A percentile compares a stretch with the other conserved stretches of the same genome.
Evolutionary conservation across 2,329 filamentous ascomycete genomes (phyloP).

Genomic region (Ploettnerulaceae sp.): DNA sequence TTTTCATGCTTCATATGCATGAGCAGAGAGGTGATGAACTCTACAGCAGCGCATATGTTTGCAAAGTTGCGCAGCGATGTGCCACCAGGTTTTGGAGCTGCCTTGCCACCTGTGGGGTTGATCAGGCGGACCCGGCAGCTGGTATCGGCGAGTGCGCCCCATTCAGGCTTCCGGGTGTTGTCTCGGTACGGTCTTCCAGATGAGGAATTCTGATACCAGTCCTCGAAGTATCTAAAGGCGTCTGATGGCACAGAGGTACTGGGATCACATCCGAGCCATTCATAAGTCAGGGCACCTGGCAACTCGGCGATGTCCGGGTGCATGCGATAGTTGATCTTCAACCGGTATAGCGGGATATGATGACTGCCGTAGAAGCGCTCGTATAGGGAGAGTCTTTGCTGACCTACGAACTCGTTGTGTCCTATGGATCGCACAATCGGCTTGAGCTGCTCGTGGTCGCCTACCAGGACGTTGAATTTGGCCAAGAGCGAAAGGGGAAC

Average conservation of each 20-base stretch:
- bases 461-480: constrained; percentile 3
- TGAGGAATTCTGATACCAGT: constrained; percentile 1
- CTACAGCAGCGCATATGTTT: constrained; percentile 11
- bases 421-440: background rate
- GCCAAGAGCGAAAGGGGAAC: constrained; percentile 1
- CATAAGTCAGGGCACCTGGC: constrained; percentile 9
- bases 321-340: constrained; percentile 18
- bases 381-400: constrained; percentile 7
- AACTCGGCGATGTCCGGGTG: constrained; percentile 12
- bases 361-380: background rate
- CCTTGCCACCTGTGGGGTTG: background rate
- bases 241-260: background rate
- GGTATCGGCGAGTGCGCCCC: background rate
- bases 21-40: constrained; percentile 5
- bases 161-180: background rate
- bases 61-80: constrained; percentile 13
- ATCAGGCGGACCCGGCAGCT: constrained; percentile 3
- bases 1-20: background rate
- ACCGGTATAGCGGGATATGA: constrained; percentile 2
- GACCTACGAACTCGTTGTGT: constrained; percentile 3
- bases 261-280: background rate
- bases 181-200: background rate
- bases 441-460: constrained; percentile 10
- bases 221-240: background rate
- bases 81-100: background rate